These are phyloP conservation scores for Aspergillus indologenus DNA, from an alignment of 495 filamentous ascomycete genomes.

Conservation along the genomic window DNA sequence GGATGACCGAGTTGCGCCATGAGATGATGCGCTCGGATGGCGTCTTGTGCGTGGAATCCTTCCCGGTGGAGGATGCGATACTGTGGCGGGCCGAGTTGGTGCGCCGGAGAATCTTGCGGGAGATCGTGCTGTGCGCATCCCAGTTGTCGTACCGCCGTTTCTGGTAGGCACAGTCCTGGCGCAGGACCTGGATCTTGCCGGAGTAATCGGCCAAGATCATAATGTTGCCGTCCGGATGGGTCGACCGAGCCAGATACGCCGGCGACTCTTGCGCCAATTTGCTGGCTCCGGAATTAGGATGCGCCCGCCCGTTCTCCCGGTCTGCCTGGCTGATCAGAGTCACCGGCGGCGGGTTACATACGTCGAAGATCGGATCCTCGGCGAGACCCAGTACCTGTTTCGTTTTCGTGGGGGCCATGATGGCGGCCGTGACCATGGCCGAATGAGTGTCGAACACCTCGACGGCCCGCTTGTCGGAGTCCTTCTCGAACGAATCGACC, in stretches of 20 bases:
- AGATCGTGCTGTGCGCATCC: conserved; percentile 69
- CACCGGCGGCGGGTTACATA: conserved; percentile 93
- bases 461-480: conserved; percentile 72
- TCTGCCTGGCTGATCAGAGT: conserved; percentile 76
- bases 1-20: conserved; percentile 79
- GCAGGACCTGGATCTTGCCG: conserved; percentile 88
- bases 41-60: conserved; percentile 50
- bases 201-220: conserved; percentile 87
- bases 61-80: conserved; percentile 46
- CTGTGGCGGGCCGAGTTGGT: conserved; percentile 60
- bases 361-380: conserved; percentile 89
- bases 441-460: conserved; percentile 90
- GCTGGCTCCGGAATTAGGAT: conserved; percentile 43
- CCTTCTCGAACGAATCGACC: conserved; percentile 57
- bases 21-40: conserved; percentile 82
- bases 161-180: conserved; percentile 82
- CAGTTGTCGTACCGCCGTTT: conserved; percentile 53
- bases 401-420: conserved; percentile 78
- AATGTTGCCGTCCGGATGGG: conserved; percentile 83
- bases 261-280: conserved; percentile 59
- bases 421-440: conserved; percentile 79
- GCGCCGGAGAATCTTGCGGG: conserved; percentile 68
- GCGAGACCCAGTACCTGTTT: conserved; percentile 73
- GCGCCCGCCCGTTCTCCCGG: conserved; percentile 23
- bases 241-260: conserved; percentile 68